phyloP scores from a whole-genome alignment of 805 yeast genomes.

The Cyberlindnera samutprakarnensis region DNA sequence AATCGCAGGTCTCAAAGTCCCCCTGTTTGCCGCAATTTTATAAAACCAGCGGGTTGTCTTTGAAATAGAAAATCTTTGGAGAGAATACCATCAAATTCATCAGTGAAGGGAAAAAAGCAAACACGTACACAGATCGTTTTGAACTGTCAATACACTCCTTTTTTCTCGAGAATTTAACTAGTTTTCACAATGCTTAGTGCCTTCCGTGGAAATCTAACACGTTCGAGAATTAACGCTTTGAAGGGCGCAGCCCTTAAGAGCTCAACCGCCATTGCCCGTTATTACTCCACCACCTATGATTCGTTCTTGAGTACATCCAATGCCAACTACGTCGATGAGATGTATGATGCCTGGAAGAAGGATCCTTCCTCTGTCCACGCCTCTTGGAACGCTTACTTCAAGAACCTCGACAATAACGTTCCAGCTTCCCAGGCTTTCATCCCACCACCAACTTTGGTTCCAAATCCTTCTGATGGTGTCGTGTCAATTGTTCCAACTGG shows the following conservation, averaged over 20 bases:
- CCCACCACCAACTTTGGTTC: constrained; percentile 89
- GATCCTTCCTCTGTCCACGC: constrained; percentile 91
- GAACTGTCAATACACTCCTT: no score
- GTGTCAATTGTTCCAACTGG: constrained; percentile 51
- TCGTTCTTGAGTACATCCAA: constrained; percentile 76
- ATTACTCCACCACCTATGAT: constrained; percentile 34
- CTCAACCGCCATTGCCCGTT: constrained; percentile 7
- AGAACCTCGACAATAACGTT: constrained; percentile 68
- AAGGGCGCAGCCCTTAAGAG: constrained; percentile 3
- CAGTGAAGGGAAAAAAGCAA: no score
- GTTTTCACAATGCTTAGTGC: constrained; percentile 17
- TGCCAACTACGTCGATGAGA: constrained; percentile 93
- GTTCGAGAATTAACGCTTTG: constrained; percentile 12
- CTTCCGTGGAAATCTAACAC: constrained; percentile 19
- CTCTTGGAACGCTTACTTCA: constrained; percentile 96
- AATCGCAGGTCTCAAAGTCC: no score
- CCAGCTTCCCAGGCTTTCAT: constrained; percentile 71
- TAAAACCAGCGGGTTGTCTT: no score
- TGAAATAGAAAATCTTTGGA: no score
- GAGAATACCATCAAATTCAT: no score
- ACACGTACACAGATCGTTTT: no score
- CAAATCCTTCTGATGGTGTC: constrained; percentile 73
- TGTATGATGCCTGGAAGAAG: constrained; percentile 90
- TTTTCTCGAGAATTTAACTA: no score
- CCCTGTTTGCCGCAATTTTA: no score